Conservation (phyloP, 495 filamentous ascomycete genomes). For the Aspergillus avenaceus region DNA sequence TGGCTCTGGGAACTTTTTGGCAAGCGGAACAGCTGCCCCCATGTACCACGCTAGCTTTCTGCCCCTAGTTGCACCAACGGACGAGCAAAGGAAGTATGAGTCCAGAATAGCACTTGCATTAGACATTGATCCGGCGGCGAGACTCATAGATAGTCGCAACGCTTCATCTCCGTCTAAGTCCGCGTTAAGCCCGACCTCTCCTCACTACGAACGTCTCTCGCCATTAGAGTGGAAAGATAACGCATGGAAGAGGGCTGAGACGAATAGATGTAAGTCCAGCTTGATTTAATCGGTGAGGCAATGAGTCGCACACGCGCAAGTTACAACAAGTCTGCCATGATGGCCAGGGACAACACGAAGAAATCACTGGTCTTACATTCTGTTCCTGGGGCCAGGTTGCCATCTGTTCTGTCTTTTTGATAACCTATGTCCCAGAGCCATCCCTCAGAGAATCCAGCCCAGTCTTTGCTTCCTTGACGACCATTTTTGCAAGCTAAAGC, state of each 20-base stretch:
- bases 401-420: no score
- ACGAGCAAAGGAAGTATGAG: constrained; percentile 65
- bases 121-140: constrained; percentile 66
- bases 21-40: constrained; percentile 70
- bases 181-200: constrained; percentile 24
- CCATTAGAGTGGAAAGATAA: constrained; percentile 54
- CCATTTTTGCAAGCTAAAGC: not conserved
- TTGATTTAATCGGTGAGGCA: not conserved
- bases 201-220: constrained; percentile 28
- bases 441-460: no score
- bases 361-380: no score
- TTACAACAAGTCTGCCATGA: no score
- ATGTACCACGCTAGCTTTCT: constrained; percentile 69
- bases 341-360: no score
- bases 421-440: no score
- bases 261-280: constrained; percentile 44
- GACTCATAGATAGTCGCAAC: constrained; percentile 48
- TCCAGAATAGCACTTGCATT: constrained; percentile 77
- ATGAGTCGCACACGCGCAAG: not conserved
- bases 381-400: no score
- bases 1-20: constrained; percentile 58
- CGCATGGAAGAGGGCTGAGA: constrained; percentile 53
- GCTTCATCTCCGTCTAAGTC: constrained; percentile 12
- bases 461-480: not conserved
- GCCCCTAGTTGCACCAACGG: constrained; percentile 45